These are phyloP conservation scores for Gigaspora rosea DNA, from an alignment of 192 early-diverging fungal genomes.

Conservation along the genomic window DNA sequence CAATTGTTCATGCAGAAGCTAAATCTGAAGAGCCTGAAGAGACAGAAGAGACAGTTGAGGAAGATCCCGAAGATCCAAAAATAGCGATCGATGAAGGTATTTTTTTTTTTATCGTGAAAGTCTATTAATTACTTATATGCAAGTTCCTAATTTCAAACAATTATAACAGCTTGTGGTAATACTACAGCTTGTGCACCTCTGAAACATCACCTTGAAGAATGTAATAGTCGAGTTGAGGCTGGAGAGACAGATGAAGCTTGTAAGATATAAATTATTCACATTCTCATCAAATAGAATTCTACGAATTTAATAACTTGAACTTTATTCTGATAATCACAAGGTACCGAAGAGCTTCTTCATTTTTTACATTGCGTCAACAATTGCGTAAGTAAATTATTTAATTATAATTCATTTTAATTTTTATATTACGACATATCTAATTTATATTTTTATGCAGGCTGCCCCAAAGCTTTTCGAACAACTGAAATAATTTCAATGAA, in stretches of 20 bases:
- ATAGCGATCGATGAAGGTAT: no score
- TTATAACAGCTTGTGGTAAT: slow-evolving; percentile 59
- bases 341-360: slow-evolving; percentile 78
- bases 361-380: slow-evolving; percentile 79
- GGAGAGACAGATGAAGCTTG: slow-evolving; percentile 74
- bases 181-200: slow-evolving; percentile 64
- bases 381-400: slow-evolving; percentile 64
- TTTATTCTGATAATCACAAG: slow-evolving; percentile 29
- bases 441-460: neutral
- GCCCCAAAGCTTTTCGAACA: slow-evolving; percentile 24
- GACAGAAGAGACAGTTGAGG: no score
- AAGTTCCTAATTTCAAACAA: no score
- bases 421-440: neutral
- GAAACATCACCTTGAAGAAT: slow-evolving; percentile 77
- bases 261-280: slow-evolving; percentile 32
- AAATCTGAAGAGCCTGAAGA: no score
- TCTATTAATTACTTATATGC: no score
- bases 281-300: neutral
- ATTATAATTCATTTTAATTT: neutral
- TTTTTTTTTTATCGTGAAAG: no score
- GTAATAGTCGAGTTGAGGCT: slow-evolving; percentile 70
- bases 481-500: slow-evolving; percentile 4
- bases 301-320: neutral
- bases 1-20: no score
- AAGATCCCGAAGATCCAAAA: no score